Conservation (phyloP, 2,329 filamentous ascomycete genomes). For the Alternaria ventricosa region DNA sequence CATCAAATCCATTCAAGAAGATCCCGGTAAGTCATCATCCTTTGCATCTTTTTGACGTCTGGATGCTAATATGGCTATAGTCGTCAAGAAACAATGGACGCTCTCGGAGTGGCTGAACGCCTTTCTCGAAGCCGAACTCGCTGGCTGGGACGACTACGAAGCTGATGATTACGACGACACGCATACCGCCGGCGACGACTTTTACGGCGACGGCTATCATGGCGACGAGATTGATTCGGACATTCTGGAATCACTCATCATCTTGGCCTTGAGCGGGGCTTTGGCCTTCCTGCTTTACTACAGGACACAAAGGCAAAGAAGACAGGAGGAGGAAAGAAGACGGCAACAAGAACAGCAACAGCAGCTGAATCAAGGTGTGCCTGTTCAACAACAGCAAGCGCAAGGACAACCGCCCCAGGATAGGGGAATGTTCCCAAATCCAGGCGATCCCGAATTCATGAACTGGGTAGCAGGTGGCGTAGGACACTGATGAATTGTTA, state of each 20-base stretch:
- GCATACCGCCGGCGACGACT: conserved; percentile 55
- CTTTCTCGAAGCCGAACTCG: conserved; percentile 70
- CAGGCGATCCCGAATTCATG: conserved; percentile 70
- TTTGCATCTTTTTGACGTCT: neutral
- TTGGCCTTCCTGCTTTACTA: conserved; percentile 84
- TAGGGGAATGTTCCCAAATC: conserved; percentile 68
- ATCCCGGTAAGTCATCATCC: conserved; percentile 68
- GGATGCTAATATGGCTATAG: conserved; percentile 51
- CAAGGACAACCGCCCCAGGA: conserved; percentile 47
- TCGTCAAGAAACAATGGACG: conserved; percentile 74
- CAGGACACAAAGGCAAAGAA: conserved; percentile 66
- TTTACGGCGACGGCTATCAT: conserved; percentile 62
- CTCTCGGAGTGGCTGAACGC: conserved; percentile 85
- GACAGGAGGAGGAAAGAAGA: conserved; percentile 52
- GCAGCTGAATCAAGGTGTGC: conserved; percentile 33
- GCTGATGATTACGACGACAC: conserved; percentile 54
- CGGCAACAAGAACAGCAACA: conserved; percentile 38
- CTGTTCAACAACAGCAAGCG: conserved; percentile 33
- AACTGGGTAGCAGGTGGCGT: conserved; percentile 73
- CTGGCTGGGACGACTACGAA: conserved; percentile 65
- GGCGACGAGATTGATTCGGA: conserved; percentile 72
- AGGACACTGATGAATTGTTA: conserved; percentile 57
- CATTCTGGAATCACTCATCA: conserved; percentile 82
- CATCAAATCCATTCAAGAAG: conserved; percentile 90
- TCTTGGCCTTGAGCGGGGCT: conserved; percentile 76